phyloP scores from a whole-genome alignment of 2,329 filamentous ascomycete species.

The Leptographium radiaticola region DNA sequence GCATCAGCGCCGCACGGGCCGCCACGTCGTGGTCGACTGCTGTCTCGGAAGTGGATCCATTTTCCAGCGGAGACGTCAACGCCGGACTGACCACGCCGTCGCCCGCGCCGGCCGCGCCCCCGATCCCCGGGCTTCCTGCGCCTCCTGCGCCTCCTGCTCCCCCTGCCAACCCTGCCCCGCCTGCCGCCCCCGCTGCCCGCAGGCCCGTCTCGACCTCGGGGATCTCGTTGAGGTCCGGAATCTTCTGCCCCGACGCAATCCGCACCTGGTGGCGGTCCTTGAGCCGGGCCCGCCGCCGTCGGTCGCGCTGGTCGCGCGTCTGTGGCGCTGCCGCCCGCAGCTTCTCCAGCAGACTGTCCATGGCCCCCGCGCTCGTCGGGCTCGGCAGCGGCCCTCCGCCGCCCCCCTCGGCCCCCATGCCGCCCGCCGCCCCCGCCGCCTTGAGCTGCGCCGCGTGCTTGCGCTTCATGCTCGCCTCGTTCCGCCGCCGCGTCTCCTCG shows the following conservation, averaged over 20 bases:
- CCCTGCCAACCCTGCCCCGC: constrained; percentile 21
- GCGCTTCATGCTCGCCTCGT: constrained; percentile 85
- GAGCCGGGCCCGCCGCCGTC: constrained; percentile 71
- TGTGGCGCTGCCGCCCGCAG: constrained; percentile 85
- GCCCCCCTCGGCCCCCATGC: constrained; percentile 9
- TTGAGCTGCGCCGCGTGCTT: constrained; percentile 65
- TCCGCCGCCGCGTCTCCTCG: constrained; percentile 72
- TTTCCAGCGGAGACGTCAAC: too few species aligned
- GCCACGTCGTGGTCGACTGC: constrained; percentile 73
- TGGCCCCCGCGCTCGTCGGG: constrained; percentile 70
- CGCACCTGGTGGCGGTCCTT: constrained; percentile 87
- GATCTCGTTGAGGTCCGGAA: constrained; percentile 59
- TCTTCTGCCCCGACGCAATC: constrained; percentile 75
- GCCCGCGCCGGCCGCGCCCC: too few species aligned
- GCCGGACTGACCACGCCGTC: too few species aligned
- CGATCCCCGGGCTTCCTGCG: too few species aligned
- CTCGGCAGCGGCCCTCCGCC: constrained; percentile 35
- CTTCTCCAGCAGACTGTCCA: constrained; percentile 94
- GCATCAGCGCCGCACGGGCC: constrained; percentile 66
- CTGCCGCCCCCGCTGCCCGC: constrained; percentile 7
- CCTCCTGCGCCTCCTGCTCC: too few species aligned
- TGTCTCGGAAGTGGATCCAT: constrained; percentile 54
- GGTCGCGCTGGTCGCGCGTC: constrained; percentile 76
- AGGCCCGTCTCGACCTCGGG: constrained; percentile 37
- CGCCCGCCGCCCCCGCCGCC: constrained; percentile 27